These are phyloP conservation scores for Annulohypoxylon nitens DNA, from an alignment of 495 filamentous ascomycete species.

Conservation along the genomic window DNA sequence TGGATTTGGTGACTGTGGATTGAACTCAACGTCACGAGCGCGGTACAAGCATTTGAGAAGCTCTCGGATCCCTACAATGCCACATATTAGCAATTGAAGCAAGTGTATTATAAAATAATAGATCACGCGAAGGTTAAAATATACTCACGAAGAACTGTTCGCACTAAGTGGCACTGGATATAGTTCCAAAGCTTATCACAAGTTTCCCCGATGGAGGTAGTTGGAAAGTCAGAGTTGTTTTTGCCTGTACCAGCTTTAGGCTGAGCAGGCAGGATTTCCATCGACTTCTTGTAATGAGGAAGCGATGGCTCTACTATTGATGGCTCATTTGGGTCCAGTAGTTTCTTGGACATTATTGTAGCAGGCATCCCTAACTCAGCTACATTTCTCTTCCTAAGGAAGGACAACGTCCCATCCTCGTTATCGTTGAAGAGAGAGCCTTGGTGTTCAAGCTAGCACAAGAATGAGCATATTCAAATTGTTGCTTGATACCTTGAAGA, in stretches of 20 bases:
- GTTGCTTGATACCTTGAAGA: not conserved
- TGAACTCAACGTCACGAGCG: slow-evolving; percentile 38
- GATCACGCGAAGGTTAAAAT: not conserved
- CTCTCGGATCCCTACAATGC: slow-evolving; percentile 11
- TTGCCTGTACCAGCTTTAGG: not conserved
- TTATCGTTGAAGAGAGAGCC: slow-evolving; percentile 52
- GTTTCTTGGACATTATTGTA: slow-evolving; percentile 22
- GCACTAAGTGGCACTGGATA: slow-evolving; percentile 19
- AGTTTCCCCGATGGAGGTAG: not conserved
- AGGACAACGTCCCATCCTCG: slow-evolving; percentile 53
- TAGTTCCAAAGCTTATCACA: slow-evolving; percentile 30
- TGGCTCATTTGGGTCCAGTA: slow-evolving; percentile 18
- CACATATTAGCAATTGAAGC: not conserved
- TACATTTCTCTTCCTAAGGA: slow-evolving; percentile 30
- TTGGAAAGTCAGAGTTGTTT: not conserved
- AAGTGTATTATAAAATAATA: not conserved
- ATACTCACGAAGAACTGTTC: slow-evolving; percentile 28
- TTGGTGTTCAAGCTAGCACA: slow-evolving; percentile 49
- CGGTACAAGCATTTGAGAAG: slow-evolving; percentile 15
- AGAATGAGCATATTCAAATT: slow-evolving; percentile 32
- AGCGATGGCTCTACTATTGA: slow-evolving; percentile 23
- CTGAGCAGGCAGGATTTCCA: not conserved
- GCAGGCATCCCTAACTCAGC: slow-evolving; percentile 4
- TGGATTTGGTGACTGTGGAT: slow-evolving; percentile 23
- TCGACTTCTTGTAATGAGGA: not conserved